phyloP scores from a whole-genome alignment of 805 yeast genomes.

The Metschnikowia orientalis region DNA sequence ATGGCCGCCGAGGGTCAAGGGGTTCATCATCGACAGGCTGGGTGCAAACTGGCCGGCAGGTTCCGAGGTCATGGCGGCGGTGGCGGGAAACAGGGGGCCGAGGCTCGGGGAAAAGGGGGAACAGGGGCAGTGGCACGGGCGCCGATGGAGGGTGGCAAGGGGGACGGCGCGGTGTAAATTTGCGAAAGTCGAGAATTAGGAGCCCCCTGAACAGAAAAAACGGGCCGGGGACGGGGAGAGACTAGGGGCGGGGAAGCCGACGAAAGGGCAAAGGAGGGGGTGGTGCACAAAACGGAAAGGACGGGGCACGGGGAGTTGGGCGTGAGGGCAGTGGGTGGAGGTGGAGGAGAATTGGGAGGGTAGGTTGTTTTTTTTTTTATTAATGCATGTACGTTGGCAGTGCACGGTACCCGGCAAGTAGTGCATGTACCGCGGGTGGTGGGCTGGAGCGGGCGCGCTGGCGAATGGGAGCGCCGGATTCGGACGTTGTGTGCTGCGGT shows the following conservation, averaged over 20 bases:
- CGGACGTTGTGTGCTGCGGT: constrained; percentile 10
- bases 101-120: background rate
- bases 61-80: constrained; percentile 12
- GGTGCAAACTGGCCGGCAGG: constrained; percentile 12
- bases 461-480: constrained; percentile 12
- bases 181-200: background rate
- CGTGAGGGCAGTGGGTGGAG: constrained; percentile 1
- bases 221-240: background rate
- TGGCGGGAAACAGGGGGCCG: too few relatives aligned
- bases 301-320: constrained; percentile 1
- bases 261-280: background rate
- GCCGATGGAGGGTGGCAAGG: background rate
- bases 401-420: constrained; percentile 3
- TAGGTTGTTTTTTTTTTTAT: constrained; percentile 1
- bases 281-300: background rate
- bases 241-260: constrained; percentile 2
- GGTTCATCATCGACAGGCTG: constrained; percentile 11
- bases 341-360: constrained; percentile 2
- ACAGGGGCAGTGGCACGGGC: background rate
- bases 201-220: background rate
- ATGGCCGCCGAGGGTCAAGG: constrained; percentile 7
- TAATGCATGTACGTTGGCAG: constrained; percentile 4
- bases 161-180: background rate
- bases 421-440: constrained; percentile 16
- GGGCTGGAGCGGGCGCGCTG: constrained; percentile 13